Evolutionary conservation across 2,329 filamentous ascomycete genomes (phyloP), one percentile per base, ranked within the genome.

Genomic region (Colletotrichum navitas): DNA sequence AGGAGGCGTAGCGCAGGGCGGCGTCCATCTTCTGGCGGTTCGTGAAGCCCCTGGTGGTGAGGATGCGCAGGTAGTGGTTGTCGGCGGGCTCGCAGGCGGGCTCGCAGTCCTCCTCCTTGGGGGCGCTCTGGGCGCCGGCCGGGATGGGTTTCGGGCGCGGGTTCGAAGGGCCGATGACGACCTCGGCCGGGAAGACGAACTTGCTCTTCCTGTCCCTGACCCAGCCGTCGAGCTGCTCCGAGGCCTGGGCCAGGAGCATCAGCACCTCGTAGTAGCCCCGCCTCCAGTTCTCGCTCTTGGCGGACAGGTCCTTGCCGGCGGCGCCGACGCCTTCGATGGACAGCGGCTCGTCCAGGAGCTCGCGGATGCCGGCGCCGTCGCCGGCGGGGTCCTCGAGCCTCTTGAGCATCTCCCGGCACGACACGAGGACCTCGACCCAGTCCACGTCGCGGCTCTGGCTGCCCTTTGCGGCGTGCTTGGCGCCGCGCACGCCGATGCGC

Each of bases 241-340:
- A 91, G 0, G 91, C 90, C 74, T 89, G 89, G 0, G 92, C 95
- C 71, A 90, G 89, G 14, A 92, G 87, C 89, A 98, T 93, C 58
- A 98, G 83, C 3, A 91, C 88, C 77, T 97, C 90, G 77, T 92
- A 94, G 81, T 98, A 98, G 1, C 94, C 94, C 66, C 93, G 87
- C 76, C 92, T 86, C 95, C 95, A 98, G 61, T 92, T 86, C 80
- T 97, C 94, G 74, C 90, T 92, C 84, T 94, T 97, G 8, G 82
- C 86, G 1, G 89, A 89, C 67, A 96, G 84, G 78, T 97, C 93
- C 74, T 89, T 90, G 0, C 90, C 79, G 0, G 77, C 84, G 67
- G 81, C 84, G 0, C 87, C 88, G 36, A 89, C 76, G 0, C 86
- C 88, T 3, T 86, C 85, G n/a, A 90, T 83, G 51, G 85, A 77